Evolutionary conservation across 139 green algal genomes (phyloP).

Genomic region (Ettlia oleoabundans): DNA sequence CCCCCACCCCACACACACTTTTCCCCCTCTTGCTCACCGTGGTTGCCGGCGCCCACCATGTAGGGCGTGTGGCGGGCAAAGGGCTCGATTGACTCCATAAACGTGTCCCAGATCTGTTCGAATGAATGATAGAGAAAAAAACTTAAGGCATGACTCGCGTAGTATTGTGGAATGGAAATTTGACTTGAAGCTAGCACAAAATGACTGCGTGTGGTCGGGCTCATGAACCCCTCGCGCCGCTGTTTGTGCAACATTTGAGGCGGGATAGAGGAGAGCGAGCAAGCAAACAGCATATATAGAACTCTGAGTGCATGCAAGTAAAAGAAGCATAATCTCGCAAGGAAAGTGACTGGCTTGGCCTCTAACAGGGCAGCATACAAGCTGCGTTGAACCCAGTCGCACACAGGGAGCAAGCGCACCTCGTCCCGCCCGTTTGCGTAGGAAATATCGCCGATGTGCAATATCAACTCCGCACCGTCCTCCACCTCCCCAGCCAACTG

Average conservation of each 20-base stretch:
- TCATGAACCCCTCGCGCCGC: no score
- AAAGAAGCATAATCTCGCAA: no score
- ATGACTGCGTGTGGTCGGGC: no score
- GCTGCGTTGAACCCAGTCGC: neutral
- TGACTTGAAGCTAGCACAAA: neutral
- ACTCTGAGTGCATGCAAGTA: no score
- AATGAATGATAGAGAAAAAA: neutral
- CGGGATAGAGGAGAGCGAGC: no score
- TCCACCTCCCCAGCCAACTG: constrained; percentile 45
- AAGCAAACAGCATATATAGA: no score
- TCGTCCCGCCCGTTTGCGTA: constrained; percentile 66
- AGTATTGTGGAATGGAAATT: neutral
- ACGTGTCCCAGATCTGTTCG: constrained; percentile 77
- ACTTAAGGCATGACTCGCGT: neutral
- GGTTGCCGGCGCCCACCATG: constrained; percentile 84
- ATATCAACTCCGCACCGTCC: constrained; percentile 51
- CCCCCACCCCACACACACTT: no score
- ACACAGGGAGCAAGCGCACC: constrained; percentile 16
- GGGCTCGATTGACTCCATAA: constrained; percentile 77
- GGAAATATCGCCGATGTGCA: constrained; percentile 75
- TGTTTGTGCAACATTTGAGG: no score
- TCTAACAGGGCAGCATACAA: neutral
- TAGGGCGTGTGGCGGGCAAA: constrained; percentile 67
- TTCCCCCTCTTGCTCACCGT: constrained; percentile 54
- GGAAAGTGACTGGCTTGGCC: neutral